Evolutionary conservation across 2,329 filamentous ascomycete species (phyloP), one percentile per base, ranked within the genome.

Genomic region (Cordyceps cicadae): DNA sequence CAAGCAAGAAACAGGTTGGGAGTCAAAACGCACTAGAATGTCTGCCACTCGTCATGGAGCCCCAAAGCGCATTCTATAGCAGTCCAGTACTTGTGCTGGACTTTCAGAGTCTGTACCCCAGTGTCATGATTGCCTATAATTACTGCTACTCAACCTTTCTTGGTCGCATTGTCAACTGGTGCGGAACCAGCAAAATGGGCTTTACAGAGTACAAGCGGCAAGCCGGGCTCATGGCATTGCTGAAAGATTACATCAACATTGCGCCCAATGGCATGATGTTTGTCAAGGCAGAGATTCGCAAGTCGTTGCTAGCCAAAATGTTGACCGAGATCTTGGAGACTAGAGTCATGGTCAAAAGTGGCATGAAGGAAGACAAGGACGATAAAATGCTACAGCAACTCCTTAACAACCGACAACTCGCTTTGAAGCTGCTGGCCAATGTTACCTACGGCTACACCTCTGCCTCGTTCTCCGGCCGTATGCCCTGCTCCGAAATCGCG

Each of bases 41-140:
- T 70, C 77, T 97, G 17, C 94, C 94, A 0, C 78, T 99, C 14
- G 94, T 99, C 46, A 97, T 99, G 92, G 94, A 99, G 69, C 94
- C 94, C 0, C 91, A 94, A 68, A 97, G 92, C 66, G 90, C 87
- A 7, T 96, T 99, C 70, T 99, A 99, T 74, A 91, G 80, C 61
- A 94, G 90, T 63, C 94, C 94, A 0, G 72, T 99, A 0, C 71
- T 99, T 3, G 94, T 99, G 0, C 79, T 99, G 7, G 94, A 99
- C 73, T 99, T 99, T 64, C 93, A 97, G 70, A 96, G 91, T 62
- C 76, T 99, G 53, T 99, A 99, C 66, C 94, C 94, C 0, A 97
- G 92, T 72, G 87, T 97, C 63, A 97, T 99, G 92, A 97, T 99
- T 70, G 94, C 94, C 0, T 97, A 99, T 77, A 99, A 99, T 69